Evolutionary conservation across 1,284 basidiomycete genomes (phyloP), one percentile per base, ranked within the genome.

Genomic region (Sporisorium sorghi): DNA sequence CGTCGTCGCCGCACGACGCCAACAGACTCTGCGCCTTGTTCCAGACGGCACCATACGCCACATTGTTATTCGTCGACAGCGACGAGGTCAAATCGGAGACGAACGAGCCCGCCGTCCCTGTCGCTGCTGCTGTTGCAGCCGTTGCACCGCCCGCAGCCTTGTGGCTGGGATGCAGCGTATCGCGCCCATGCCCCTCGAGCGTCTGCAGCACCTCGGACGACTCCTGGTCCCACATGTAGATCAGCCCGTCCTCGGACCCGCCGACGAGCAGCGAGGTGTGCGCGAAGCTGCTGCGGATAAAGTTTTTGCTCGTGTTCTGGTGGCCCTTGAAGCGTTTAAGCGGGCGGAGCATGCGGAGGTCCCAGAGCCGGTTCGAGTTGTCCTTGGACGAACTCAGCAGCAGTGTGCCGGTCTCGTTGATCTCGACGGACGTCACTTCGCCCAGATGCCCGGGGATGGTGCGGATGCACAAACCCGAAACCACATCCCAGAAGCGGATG

Each of bases 301-400:
- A 85, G 80, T 87, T 87, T 69, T 87, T 86, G 23, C 86, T 86
- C 11, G 87, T 87, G 69, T 87, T 87, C 70, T 87, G 86, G 62
- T 87, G 86, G 0, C 86, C 86, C 26, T 85, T 87, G 77, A 87
- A 87, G 3, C 87, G 76, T 54, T 86, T 85, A 5, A 87, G 68
- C 26, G 85, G 86, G 1, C 69, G 56, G 5, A 84, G 67, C 68
- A 78, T 78, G 35, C 74, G 49, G 26, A 78, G 65, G 43, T 83
- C 81, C 85, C 77, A 77, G 78, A 86, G 46, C 9, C 80, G 63
- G 23, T 77, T 77, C 37, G 86, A 86, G 72, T 87, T 87, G 74
- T 87, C 87, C 76, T 87, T 87, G 58, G 85, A 85, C 17, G 84
- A 86, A 6, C 86, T 86, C 32, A 87, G 76, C 23, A 87, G 81